phyloP scores from a whole-genome alignment of 2,329 filamentous ascomycete genomes.

The Neonectria hederae region DNA sequence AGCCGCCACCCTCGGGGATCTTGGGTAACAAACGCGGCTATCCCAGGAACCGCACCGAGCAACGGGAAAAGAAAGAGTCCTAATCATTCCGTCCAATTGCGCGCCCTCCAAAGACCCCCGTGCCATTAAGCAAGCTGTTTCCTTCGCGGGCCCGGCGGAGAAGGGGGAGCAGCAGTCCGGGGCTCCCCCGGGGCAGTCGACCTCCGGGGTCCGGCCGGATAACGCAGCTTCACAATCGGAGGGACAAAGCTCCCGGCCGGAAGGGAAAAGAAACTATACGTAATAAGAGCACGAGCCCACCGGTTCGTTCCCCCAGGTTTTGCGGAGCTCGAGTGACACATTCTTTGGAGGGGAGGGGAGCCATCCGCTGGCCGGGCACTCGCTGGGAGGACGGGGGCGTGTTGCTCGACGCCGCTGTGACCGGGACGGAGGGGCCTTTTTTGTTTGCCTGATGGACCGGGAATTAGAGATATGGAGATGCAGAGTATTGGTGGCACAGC shows the following conservation, averaged over 20 bases:
- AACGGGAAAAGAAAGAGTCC: background rate
- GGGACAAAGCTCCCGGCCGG: background rate
- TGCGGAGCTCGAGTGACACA: background rate
- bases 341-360: background rate
- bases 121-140: background rate
- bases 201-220: constrained; percentile 24
- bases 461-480: background rate
- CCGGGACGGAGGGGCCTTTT: constrained; percentile 1
- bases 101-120: background rate
- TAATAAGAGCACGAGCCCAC: background rate
- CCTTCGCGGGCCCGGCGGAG: background rate
- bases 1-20: background rate
- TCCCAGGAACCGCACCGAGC: background rate
- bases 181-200: constrained; percentile 24
- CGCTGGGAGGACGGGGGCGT: constrained; percentile 9
- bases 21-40: background rate
- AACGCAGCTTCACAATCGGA: background rate
- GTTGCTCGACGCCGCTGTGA: background rate
- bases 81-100: background rate
- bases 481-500: background rate
- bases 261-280: background rate
- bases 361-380: background rate
- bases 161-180: constrained; percentile 12
- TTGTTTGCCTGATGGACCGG: background rate
- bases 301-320: background rate